Base-by-base conservation (phyloP, 2,329 filamentous ascomycete species). In the Juglanconis juglandina region DNA sequence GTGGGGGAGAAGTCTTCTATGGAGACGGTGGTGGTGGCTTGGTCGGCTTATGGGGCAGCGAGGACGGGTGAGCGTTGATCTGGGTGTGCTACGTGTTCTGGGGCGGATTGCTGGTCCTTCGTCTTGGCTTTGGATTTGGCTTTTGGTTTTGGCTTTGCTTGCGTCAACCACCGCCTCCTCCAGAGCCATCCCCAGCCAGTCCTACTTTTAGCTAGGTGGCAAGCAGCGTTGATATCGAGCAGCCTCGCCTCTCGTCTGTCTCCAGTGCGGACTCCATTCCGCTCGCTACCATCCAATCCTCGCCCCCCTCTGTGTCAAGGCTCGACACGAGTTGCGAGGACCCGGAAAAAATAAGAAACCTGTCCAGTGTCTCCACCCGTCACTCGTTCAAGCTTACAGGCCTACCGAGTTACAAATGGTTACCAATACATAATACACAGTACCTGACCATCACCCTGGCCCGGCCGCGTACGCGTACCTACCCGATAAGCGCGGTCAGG, bases 231-330 rank as follows among this genome's bases (percentile, higher is more conserved):
- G n/a, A 17, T 10, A 47, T 11, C 11, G 11, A 35, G 32, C 3
- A 50, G 30, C 32, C 32, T 32, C 48, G 13, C 32, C 48, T 34
- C 24, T 24, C n/a, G n/a, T 8, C 44, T 17, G 14, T 7, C 49
- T 52, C 49, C 13, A 53, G 37, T 13, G 14, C 14, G 39, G 41
- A 6, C 30, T 3, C 39, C 14, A 7, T 47, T 14, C 50, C 53
- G 54, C 34, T 57, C 53, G 48, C 58, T 57, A 57, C 58, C 58
- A 48, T 11, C 48, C 30, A 32, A 37, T 30, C 33, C n/a, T 33
- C 35, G 4, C 33, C n/a, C n/a, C n/a, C 39, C 5, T 42, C 46
- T 44, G 17, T 46, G 44, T 49, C 47, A 44, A 46, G 55, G 46
- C 55, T 39, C 33, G 39, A 53, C 51, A 57, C 58, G 53, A 60